Evolutionary conservation across 805 yeast genomes (phyloP).

Genomic region (Candida fluviatilis): DNA sequence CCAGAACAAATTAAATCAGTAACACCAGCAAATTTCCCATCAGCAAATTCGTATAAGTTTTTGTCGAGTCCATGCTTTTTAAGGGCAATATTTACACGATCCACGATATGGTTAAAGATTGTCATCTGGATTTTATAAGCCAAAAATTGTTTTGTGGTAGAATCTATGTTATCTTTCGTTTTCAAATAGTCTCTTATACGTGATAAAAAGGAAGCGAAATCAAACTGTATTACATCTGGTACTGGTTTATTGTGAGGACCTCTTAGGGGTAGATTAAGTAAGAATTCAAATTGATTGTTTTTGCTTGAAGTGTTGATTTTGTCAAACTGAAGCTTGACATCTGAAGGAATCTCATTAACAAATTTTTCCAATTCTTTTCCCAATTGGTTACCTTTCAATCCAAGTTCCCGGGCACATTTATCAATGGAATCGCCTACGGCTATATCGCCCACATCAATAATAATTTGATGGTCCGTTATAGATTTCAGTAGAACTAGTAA

Average conservation of each 20-base stretch:
- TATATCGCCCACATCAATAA: conserved; percentile 75
- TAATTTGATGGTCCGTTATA: conserved; percentile 62
- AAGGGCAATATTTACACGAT: conserved; percentile 54
- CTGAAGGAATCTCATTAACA: conserved; percentile 30
- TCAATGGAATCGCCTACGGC: conserved; percentile 94
- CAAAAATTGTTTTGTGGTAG: conserved; percentile 41
- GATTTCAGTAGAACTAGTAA: conserved; percentile 69
- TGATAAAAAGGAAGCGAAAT: conserved; percentile 76
- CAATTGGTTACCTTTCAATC: conserved; percentile 75
- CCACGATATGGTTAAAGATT: conserved; percentile 68
- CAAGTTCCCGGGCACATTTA: conserved; percentile 85
- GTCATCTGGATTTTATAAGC: conserved; percentile 60
- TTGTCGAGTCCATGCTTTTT: conserved; percentile 24
- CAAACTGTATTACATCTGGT: conserved; percentile 42
- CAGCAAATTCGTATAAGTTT: conserved; percentile 17
- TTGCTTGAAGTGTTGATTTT: conserved; percentile 16
- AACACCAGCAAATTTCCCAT: conserved; percentile 39
- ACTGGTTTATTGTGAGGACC: conserved; percentile 24
- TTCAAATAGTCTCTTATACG: conserved; percentile 33
- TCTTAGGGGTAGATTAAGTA: conserved; percentile 28
- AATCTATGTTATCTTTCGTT: conserved; percentile 10
- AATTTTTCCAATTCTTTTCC: conserved; percentile 76
- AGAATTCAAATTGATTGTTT: conserved; percentile 21
- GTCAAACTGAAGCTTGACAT: conserved; percentile 21
- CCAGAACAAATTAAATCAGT: conserved; percentile 78